Conservation (phyloP, 1,139 yeast species). For the Blastobotrys apis region DNA sequence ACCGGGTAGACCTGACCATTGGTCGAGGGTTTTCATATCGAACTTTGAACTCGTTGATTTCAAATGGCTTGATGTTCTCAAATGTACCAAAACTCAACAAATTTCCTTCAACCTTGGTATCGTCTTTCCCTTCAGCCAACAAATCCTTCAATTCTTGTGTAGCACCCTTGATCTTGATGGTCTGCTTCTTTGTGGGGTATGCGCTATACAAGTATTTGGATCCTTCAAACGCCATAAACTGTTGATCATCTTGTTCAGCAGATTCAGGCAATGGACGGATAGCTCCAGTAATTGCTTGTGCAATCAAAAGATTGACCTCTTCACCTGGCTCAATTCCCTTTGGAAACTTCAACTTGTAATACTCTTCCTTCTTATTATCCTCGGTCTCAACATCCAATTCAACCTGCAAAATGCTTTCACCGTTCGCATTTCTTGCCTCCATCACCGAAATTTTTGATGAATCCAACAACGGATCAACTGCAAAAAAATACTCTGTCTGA, state of each 20-base stretch:
- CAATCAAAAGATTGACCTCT: conserved; percentile 47
- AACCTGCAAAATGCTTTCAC: conserved; percentile 18
- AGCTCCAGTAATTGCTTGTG: conserved; percentile 48
- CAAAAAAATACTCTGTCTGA: conserved; percentile 51
- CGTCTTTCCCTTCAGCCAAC: conserved; percentile 4
- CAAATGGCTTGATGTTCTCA: conserved; percentile 44
- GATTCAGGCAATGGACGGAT: conserved; percentile 60
- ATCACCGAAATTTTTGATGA: conserved; percentile 44
- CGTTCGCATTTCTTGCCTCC: conserved; percentile 31
- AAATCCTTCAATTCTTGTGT: conserved; percentile 23
- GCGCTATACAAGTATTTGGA: conserved; percentile 58
- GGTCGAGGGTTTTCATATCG: conserved; percentile 68
- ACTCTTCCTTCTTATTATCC: conserved; percentile 23
- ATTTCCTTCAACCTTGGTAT: conserved; percentile 35
- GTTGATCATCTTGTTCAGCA: conserved; percentile 58
- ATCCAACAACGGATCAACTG: conserved; percentile 44
- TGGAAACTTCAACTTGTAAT: conserved; percentile 53
- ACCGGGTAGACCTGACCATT: conserved; percentile 52
- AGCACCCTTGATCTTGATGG: conserved; percentile 40
- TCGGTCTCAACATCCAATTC: conserved; percentile 16
- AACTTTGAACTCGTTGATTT: conserved; percentile 48
- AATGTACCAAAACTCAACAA: conserved; percentile 58
- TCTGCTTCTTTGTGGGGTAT: conserved; percentile 54
- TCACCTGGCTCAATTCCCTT: conserved; percentile 63
- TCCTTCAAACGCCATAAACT: conserved; percentile 53